phyloP scores from a whole-genome alignment of 306 rosid genomes.

The cucumber (Cucumis sativus) region DNA sequence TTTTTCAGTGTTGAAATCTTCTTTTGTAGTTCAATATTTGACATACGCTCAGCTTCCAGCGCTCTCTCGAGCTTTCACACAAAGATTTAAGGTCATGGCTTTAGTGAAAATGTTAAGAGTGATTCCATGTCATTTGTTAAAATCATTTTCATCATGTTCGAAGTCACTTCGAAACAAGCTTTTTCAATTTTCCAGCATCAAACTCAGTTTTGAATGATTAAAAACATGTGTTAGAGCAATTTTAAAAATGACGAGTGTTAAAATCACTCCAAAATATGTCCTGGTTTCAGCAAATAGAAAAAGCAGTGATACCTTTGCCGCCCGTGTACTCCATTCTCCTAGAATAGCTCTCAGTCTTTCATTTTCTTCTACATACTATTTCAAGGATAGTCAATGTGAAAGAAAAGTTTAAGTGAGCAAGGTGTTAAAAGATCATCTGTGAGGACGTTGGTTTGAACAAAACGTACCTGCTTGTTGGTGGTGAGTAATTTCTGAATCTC shows the following conservation, averaged over 20 bases:
- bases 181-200: too few species aligned
- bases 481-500: constrained; percentile 71
- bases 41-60: constrained; percentile 30
- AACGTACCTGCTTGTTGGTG: constrained; percentile 71
- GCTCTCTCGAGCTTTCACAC: constrained; percentile 41
- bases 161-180: too few species aligned
- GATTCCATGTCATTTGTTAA: not conserved
- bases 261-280: too few species aligned
- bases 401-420: not conserved
- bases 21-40: constrained; percentile 48
- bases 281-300: not conserved
- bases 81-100: not conserved
- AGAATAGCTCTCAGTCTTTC: constrained; percentile 89
- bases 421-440: not conserved
- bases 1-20: constrained; percentile 25
- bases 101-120: not conserved
- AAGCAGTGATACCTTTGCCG: constrained; percentile 68
- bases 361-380: constrained; percentile 94
- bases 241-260: too few species aligned
- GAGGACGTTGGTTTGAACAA: not conserved
- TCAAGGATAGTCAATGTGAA: not conserved
- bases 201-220: too few species aligned
- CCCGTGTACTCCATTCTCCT: constrained; percentile 93
- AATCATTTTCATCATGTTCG: too few species aligned
- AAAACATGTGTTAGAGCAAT: too few species aligned